Conservation (phyloP, 257 asterid species). For the Craterostigma plantagineum region DNA sequence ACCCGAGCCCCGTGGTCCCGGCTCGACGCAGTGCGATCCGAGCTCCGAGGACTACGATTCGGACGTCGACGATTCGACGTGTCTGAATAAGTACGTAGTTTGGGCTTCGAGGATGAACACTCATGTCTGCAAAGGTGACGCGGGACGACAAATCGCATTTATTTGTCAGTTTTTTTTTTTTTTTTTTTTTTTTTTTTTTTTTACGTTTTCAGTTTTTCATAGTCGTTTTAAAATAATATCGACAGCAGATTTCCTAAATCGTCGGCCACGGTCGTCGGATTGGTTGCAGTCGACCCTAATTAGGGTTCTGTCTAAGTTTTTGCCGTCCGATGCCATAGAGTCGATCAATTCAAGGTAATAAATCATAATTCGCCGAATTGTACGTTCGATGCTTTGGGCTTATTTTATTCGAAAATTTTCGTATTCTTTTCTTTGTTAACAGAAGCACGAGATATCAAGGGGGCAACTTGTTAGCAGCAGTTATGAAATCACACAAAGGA, state of each 20-base stretch:
- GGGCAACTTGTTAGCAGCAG: conserved; percentile 21
- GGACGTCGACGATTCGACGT: conserved; percentile 25
- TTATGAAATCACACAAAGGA: conserved; percentile 19
- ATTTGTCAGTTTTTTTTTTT: too few relatives aligned
- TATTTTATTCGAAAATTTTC: too few relatives aligned
- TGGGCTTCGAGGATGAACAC: conserved; percentile 43
- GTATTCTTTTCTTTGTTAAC: too few relatives aligned
- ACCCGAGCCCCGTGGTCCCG: conserved; percentile 17
- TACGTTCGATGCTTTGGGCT: too few relatives aligned
- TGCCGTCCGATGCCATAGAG: conserved; percentile 22
- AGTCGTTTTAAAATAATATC: too few relatives aligned
- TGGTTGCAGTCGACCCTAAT: conserved; percentile 32
- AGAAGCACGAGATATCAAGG: conserved; percentile 31
- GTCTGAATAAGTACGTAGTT: conserved; percentile 29
- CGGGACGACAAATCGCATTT: too few relatives aligned
- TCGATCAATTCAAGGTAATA: conserved; percentile 24
- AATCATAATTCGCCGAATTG: too few relatives aligned
- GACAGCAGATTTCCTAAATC: background rate
- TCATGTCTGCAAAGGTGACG: conserved; percentile 19
- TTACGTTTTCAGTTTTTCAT: too few relatives aligned
- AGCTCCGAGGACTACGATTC: conserved; percentile 38
- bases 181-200: too few relatives aligned
- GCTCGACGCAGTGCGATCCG: conserved; percentile 25
- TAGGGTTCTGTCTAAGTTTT: conserved; percentile 19
- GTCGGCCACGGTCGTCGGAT: conserved; percentile 35